Evolutionary conservation across 768 basidiomycete species (phyloP).

Genomic region (Piloderma croceum): DNA sequence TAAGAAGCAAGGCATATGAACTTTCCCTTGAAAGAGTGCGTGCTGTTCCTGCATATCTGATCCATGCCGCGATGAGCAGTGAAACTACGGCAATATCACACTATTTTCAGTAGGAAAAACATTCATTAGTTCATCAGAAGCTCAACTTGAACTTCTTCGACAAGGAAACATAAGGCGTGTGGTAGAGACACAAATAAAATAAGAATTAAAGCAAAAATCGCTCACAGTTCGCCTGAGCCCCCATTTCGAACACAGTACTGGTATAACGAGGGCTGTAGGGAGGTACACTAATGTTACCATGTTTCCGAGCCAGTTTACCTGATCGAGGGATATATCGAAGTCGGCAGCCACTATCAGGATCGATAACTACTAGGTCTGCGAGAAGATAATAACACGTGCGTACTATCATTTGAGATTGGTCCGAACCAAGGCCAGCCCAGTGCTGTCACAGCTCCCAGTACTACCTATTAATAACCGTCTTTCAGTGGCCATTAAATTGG

Average conservation of each 20-base stretch:
- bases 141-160: no score
- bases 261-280: constrained; percentile 54
- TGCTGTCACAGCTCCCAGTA: constrained; percentile 57
- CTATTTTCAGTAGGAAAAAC: constrained; percentile 29
- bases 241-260: constrained; percentile 49
- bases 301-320: constrained; percentile 82
- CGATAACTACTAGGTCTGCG: neutral
- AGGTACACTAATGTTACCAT: constrained; percentile 58
- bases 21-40: constrained; percentile 43
- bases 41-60: constrained; percentile 68
- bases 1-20: constrained; percentile 61
- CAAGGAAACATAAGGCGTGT: no score
- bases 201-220: constrained; percentile 20
- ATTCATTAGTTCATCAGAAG: no score
- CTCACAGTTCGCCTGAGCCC: constrained; percentile 58
- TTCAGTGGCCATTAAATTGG: no score
- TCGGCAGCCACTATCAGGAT: constrained; percentile 46
- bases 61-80: constrained; percentile 63
- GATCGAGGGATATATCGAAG: constrained; percentile 61
- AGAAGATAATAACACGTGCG: constrained; percentile 8
- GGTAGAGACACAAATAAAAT: no score
- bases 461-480: no score
- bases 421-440: constrained; percentile 83
- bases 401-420: constrained; percentile 69
- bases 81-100: constrained; percentile 52